Evolutionary conservation across 2,329 filamentous ascomycete genomes (phyloP), one percentile per base, ranked within the genome.

Genomic region (Monascus ruber): DNA sequence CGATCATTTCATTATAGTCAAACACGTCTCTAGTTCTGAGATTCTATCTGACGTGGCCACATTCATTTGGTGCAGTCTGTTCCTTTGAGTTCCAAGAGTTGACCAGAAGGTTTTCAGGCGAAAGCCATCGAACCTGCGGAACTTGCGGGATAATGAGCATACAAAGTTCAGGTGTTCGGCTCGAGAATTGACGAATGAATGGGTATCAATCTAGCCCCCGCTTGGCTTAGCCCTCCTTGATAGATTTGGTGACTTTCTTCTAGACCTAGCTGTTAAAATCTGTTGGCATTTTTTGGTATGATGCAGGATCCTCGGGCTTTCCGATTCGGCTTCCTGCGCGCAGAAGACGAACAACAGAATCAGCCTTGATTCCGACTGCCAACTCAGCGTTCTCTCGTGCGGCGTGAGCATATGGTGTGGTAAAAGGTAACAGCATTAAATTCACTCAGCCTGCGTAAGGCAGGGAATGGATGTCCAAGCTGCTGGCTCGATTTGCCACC

Each of bases 1-100:
- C 54, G 56, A 51, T 51, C 50, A 43, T 49, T 48, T 45, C 54
- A 55, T 53, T 47, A 52, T 51, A 56, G 61, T 58, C 59, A 61
- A 49, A 51, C 61, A 56, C 57, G 57, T 17, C 17, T 3, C 52
- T 54, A 60, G 49, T 58, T 47, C 52, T 56, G 55, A 47, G 52
- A 55, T 49, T 52, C 53, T 60, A 36, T 48, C 58, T 64, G 60
- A 64, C 60, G 60, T 64, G 60, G 60, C 60, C 52, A 42, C 42
- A 47, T 50, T 45, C 47, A 52, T 61, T 53, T 63, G 59, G 60
- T 46, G 50, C 43, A 45, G 34, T 41, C 40, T 41, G 37, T 50
- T 42, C 42, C 50, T 46, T 53, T 40, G 42, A 49, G 45, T 49
- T 43, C 42, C 42, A 47, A 10, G 37, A 46, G 46, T 48, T 53